A percentile compares a stretch with the other conserved stretches of the same genome.
These are phyloP conservation scores for Cercospora sp. DNA, from an alignment of 2,329 filamentous ascomycete genomes.

Conservation along the genomic window DNA sequence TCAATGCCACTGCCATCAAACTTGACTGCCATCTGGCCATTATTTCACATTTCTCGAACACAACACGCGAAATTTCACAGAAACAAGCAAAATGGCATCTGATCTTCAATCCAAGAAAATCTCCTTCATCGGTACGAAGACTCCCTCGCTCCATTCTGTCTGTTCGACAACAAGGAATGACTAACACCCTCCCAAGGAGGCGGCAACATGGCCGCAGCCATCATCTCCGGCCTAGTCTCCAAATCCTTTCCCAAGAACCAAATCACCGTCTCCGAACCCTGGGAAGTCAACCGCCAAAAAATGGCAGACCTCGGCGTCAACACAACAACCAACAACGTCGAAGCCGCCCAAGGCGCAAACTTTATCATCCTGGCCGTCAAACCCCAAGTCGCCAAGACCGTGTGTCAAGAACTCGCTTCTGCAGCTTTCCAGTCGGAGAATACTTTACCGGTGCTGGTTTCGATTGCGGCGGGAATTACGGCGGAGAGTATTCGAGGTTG, in stretches of 20 bases:
- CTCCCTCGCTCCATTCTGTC: too few species aligned
- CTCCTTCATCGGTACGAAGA: constrained; percentile 29
- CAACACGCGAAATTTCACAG: background rate
- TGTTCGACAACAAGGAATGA: background rate
- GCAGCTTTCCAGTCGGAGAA: constrained; percentile 22
- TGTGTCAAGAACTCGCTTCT: constrained; percentile 31
- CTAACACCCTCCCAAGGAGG: constrained; percentile 25
- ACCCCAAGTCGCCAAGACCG: constrained; percentile 33
- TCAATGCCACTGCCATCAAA: constrained; percentile 10
- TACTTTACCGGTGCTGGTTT: constrained; percentile 28
- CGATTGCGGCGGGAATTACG: constrained; percentile 33
- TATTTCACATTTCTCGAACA: background rate
- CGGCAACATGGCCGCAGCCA: constrained; percentile 36
- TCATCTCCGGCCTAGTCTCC: constrained; percentile 32
- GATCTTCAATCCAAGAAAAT: constrained; percentile 28
- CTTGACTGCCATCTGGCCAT: constrained; percentile 3
- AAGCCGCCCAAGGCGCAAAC: constrained; percentile 30
- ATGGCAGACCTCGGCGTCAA: constrained; percentile 32
- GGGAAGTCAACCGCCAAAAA: constrained; percentile 34
- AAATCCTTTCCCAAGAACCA: constrained; percentile 28
- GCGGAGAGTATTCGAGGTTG: constrained; percentile 28
- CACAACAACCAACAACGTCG: constrained; percentile 30
- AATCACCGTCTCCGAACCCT: constrained; percentile 34
- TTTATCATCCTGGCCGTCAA: constrained; percentile 35
- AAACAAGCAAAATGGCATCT: constrained; percentile 3